Evolutionary conservation across 2,329 filamentous ascomycete genomes (phyloP).

Genomic region (Bipolaris oryzae): DNA sequence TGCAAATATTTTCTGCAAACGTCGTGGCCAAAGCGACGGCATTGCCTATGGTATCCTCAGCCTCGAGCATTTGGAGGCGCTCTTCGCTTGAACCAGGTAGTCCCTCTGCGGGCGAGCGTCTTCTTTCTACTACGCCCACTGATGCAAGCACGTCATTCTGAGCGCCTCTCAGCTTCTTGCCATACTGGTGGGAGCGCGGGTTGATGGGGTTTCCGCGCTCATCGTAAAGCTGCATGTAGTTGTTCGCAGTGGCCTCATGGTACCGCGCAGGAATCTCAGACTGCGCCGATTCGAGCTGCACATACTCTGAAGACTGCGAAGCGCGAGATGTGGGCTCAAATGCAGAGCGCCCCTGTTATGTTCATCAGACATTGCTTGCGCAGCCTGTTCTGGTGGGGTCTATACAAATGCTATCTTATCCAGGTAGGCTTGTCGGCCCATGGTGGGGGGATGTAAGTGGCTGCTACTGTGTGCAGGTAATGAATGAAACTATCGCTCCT

Average conservation of each 20-base stretch:
- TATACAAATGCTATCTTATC: conserved; percentile 47
- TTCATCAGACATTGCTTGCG: conserved; percentile 21
- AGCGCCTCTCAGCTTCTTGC: conserved; percentile 51
- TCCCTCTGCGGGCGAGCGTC: conserved; percentile 30
- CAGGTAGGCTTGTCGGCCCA: conserved; percentile 48
- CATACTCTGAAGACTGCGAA: conserved; percentile 33
- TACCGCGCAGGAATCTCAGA: conserved; percentile 32
- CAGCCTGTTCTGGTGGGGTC: conserved; percentile 3
- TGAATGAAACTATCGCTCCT: neutral
- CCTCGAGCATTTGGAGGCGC: conserved; percentile 37
- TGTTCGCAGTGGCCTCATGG: conserved; percentile 31
- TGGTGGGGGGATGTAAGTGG: conserved; percentile 10
- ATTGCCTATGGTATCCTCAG: conserved; percentile 40
- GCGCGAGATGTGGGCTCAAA: conserved; percentile 44
- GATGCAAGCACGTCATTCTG: conserved; percentile 57
- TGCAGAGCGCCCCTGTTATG: conserved; percentile 48
- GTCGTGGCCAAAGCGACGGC: conserved; percentile 30
- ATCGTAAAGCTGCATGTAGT: conserved; percentile 52
- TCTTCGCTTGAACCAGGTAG: conserved; percentile 38
- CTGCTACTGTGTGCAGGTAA: neutral
- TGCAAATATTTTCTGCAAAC: conserved; percentile 37
- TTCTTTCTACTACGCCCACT: conserved; percentile 55
- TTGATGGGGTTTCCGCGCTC: conserved; percentile 53
- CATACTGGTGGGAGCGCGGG: conserved; percentile 48
- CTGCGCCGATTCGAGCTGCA: conserved; percentile 35